Base-by-base conservation (phyloP, 1,284 basidiomycete species). In the Cutaneotrichosporon dermatis region DNA sequence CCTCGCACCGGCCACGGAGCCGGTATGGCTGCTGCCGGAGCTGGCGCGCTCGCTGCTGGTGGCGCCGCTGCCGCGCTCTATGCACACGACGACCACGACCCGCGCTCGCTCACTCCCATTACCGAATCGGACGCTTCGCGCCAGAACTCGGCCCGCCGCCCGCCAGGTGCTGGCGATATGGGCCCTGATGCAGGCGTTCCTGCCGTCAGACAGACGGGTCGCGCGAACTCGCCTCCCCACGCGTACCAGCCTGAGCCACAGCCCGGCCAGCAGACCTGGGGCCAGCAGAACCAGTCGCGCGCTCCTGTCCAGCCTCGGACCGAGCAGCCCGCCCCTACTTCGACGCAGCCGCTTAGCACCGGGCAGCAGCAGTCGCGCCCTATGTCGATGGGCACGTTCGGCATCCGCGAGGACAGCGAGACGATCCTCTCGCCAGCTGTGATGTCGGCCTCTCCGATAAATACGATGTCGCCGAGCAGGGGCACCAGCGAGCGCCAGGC, bases 101-200 rank as follows among this genome's bases (percentile, higher is more conserved):
- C 60, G 64, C 76, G 62, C 15, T 66, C 74, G 6, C 69, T 84
- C 35, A 80, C 82, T 6, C 82, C 82, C 13, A 83, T 84, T 56
- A 81, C 79, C 13, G 83, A 83, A 65, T 82, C 71, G 13, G 83
- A 83, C 65, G 82, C 71, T 3, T 69, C 62, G 58, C 62, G 73
- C 16, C 52, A 59, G 10, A 54, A 54, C 46, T 59, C 57, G 40
- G 45, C 37, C 16, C 48, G 52, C 46, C 34, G 41, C 39, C 44
- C 45, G 37, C 12, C 46, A 2, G 34, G 5, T 3, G 25, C 25
- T 25, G 25, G 25, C 25, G 25, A 25, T 25, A 25, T 25, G 25
- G 46, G 13, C 4, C 4, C 46, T 13, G 46, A 3, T 37, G 16
- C 43, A 36, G 40, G 9, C 43, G 36, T 42, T 35, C 45, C 11